A percentile compares a stretch with the other conserved stretches of the same genome.
phyloP scores from a whole-genome alignment of 2,329 filamentous ascomycete species.

The Arthrobotrys entomopaga region DNA sequence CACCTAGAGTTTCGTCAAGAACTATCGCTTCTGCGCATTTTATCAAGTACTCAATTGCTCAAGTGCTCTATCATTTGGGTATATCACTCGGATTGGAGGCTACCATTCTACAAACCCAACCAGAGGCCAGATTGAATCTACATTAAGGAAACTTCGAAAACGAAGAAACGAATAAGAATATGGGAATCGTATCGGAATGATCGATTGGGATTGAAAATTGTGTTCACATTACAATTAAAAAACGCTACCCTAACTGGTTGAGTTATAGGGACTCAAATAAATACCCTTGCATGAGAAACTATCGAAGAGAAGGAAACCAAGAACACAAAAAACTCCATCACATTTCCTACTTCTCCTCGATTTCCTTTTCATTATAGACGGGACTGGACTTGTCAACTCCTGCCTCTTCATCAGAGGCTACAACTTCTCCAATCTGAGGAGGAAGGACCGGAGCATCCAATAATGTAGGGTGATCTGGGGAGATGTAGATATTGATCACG shows the following conservation, averaged over 20 bases:
- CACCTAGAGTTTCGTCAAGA: too few species aligned
- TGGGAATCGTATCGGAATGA: too few species aligned
- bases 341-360: slow-evolving; percentile 26
- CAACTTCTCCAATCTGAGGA: slow-evolving; percentile 49
- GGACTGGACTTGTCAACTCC: slow-evolving; percentile 24
- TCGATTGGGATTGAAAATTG: neutral
- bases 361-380: slow-evolving; percentile 48
- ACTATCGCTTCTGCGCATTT: too few species aligned
- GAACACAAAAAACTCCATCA: neutral
- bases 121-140: too few species aligned
- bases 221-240: slow-evolving; percentile 18
- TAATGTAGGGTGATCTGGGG: slow-evolving; percentile 56
- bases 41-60: too few species aligned
- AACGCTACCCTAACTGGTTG: neutral
- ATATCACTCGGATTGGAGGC: too few species aligned
- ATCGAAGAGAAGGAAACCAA: neutral
- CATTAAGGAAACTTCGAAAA: too few species aligned
- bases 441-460: slow-evolving; percentile 50
- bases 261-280: too few species aligned
- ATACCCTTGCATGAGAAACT: neutral
- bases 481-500: slow-evolving; percentile 62
- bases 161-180: too few species aligned
- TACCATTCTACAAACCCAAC: too few species aligned
- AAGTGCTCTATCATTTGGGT: too few species aligned
- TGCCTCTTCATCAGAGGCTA: slow-evolving; percentile 51